A percentile compares a stretch with the other conserved stretches of the same genome.
phyloP scores from a whole-genome alignment of 2,329 filamentous ascomycete genomes.

The Aureobasidium sp. region DNA sequence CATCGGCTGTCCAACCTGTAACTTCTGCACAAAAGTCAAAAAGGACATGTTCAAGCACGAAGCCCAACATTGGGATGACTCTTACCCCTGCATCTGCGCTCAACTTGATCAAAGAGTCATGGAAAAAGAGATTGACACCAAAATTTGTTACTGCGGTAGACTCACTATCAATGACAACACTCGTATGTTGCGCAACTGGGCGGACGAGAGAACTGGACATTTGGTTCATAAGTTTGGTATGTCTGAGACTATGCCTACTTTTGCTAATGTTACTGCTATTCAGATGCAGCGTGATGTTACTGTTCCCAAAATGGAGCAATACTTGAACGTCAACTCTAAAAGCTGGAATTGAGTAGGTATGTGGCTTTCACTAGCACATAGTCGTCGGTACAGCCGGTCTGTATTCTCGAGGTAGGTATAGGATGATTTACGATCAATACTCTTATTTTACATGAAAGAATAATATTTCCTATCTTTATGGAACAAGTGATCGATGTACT shows the following conservation, averaged over 20 bases:
- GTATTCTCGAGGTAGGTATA: neutral
- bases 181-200: neutral
- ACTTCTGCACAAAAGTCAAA: neutral
- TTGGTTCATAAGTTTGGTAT: neutral
- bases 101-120: neutral
- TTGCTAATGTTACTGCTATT: neutral
- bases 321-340: neutral
- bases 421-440: neutral
- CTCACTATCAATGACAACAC: neutral
- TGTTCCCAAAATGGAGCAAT: neutral
- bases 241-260: neutral
- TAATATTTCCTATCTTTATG: too few relatives aligned
- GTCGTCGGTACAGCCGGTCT: neutral
- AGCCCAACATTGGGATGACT: neutral
- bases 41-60: neutral
- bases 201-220: neutral
- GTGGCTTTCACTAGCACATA: too few relatives aligned
- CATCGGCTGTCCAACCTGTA: neutral
- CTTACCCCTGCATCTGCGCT: neutral
- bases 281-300: neutral
- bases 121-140: neutral
- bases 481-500: too few relatives aligned
- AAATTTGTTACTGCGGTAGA: neutral
- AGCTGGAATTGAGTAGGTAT: neutral
- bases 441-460: too few relatives aligned